A percentile compares a stretch with the other conserved stretches of the same genome.
phyloP scores from a whole-genome alignment of 306 rosid genomes.

The Hylodesmum podocarpum region DNA sequence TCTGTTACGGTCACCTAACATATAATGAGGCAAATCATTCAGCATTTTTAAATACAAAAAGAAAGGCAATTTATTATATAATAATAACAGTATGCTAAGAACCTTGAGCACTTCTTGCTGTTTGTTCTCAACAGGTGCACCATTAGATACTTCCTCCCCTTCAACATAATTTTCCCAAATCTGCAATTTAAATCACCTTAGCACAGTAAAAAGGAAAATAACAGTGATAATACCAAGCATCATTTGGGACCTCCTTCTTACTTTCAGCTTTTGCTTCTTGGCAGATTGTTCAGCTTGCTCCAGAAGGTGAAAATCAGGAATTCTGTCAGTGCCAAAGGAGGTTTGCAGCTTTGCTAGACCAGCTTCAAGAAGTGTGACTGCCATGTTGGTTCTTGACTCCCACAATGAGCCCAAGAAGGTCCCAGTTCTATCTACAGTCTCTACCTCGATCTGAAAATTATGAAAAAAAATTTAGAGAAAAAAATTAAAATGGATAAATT shows the following conservation, averaged over 20 bases:
- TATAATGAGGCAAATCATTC: conserved; percentile 22
- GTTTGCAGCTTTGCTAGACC: conserved; percentile 78
- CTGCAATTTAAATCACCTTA: conserved; percentile 44
- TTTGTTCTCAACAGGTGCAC: conserved; percentile 57
- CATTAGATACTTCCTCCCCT: conserved; percentile 73
- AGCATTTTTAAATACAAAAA: conserved; percentile 8
- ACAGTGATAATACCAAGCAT: neutral
- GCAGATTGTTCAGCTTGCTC: conserved; percentile 83
- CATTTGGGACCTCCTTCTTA: conserved; percentile 36
- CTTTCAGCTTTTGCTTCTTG: conserved; percentile 66
- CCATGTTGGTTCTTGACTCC: conserved; percentile 77
- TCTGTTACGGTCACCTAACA: conserved; percentile 71
- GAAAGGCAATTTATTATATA: conserved; percentile 9
- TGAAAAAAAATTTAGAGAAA: neutral
- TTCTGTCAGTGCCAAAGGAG: conserved; percentile 74
- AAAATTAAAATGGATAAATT: neutral
- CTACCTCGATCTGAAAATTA: conserved; percentile 68
- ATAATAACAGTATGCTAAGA: neutral
- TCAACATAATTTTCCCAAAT: conserved; percentile 89
- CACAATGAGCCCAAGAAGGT: conserved; percentile 89
- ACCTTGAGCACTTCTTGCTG: conserved; percentile 90
- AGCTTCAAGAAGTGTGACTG: conserved; percentile 69
- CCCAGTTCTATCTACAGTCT: conserved; percentile 85
- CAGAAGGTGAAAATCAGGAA: conserved; percentile 73
- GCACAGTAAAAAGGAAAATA: conserved; percentile 18